Evolutionary conservation across 2,329 filamentous ascomycete genomes (phyloP), one percentile per base, ranked within the genome.

Genomic region (Colletotrichum karsti): DNA sequence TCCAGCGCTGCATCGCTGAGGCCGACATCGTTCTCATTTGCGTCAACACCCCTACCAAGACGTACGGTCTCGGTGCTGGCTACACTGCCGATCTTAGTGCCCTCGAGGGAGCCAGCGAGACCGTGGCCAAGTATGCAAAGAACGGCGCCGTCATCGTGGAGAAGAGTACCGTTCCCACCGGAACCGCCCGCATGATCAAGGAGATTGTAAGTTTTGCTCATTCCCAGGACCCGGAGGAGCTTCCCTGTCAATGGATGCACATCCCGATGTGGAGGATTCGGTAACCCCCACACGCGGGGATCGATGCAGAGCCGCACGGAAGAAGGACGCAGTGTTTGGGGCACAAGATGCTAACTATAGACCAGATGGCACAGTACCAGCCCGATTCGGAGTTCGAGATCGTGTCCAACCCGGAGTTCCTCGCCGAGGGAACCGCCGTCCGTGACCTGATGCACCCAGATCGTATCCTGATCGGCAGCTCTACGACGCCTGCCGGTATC

Each of bases 41-140:
- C 13, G 93, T 95, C 72, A 93, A 94, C 77, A 95, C 93, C 0
- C 92, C 92, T 2, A 94, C 92, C 46, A 95, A 94, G 81, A 87
- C 83, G 37, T 87, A 86, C 53, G 92, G 92, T 61, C 81, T 88
- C 22, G 93, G 92, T 53, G 89, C 90, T 5, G 92, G 92, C 10
- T 87, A 85, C 71, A 92, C 92, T 0, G 91, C 91, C 15, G 91
- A 95, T 73, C 88, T 95, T 81, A 88, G 88, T 1, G 88, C 89
- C 10, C 87, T 95, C 26, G 92, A 95, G 77, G 88, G 88, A 18
- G 92, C 91, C 6, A 89, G 89, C 1, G 84, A 86, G 56, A 88
- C 88, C 62, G 90, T 95, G 35, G 92, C 92, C 9, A 82, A 87
- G 71, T 83, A 90, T 69, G 91, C 92, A 3, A 88, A 86, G 30